Evolutionary conservation across 176 grass and related monocot genomes (phyloP), one percentile per base, ranked within the genome.

Genomic region (Carex littledalei): DNA sequence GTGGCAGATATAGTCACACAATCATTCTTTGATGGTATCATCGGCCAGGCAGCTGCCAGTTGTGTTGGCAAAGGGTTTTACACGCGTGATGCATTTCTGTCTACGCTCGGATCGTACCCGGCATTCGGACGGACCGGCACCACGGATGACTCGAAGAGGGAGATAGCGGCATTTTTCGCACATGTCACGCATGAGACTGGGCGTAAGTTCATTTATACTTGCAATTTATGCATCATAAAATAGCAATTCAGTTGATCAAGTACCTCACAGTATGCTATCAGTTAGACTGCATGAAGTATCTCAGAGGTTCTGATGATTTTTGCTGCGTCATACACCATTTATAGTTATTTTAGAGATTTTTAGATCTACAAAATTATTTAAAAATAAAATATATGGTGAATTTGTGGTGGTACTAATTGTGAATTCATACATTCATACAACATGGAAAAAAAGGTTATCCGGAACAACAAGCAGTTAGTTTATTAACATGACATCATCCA

Each of bases 111-210:
- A 1, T 85, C 63, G 18, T 93, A 92, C 79, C 79, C 73, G 2
- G 5, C 8, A 21, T 98, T 98, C 50, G 92, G 92, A 12, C 84
- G 74, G 79, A 83, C 67, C 17, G 92, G 89, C 43, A 86, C 91
- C 3, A 79, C 17, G 16, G 95, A 94, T 81, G 95, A 94, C 67
- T 90, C 90, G 84, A 91, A 87, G 87, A 85, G 92, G 69, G 92
- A 97, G 87, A 93, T 97, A 74, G 90, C 95, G 14, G 91, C 90
- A 35, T 97, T 94, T 86, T 97, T 93, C 79, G 94, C 87, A 14
- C 86, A 94, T 47, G 91, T 65, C 80, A 98, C 92, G 39, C 91
- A 94, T 66, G 91, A 94, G 89, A 98, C 93, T 53, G 90, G 94
- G 79, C 84, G 92, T 94, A 88, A 89, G 92, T 85, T 63, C 18